phyloP scores from a whole-genome alignment of 176 grass and related monocot genomes.

The Olyra latifolia region DNA sequence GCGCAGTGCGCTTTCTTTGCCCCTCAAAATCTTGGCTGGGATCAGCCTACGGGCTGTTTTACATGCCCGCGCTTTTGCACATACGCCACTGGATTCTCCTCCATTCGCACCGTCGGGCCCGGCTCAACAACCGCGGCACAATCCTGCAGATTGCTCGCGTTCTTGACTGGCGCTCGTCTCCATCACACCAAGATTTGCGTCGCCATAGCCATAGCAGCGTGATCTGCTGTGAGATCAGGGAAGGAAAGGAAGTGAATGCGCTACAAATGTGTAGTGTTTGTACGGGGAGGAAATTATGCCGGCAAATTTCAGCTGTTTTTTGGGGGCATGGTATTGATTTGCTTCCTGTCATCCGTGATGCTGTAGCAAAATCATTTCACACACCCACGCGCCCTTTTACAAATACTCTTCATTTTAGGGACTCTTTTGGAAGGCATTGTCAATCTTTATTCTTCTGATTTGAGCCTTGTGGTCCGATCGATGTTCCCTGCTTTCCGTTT shows the following conservation, averaged over 20 bases:
- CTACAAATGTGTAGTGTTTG: too few species aligned
- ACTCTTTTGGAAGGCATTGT: too few species aligned
- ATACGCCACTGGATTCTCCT: not conserved
- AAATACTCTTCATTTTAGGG: too few species aligned
- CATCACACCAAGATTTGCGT: not conserved
- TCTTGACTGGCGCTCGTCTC: not conserved
- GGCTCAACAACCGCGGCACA: not conserved
- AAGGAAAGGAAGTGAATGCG: not conserved
- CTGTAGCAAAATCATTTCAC: too few species aligned
- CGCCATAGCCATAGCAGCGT: not conserved
- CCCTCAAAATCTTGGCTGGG: constrained; percentile 38
- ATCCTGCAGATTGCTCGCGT: not conserved
- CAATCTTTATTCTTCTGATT: too few species aligned
- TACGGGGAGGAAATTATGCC: too few species aligned
- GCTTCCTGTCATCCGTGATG: too few species aligned
- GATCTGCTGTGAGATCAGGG: not conserved
- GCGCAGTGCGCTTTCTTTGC: constrained; percentile 17
- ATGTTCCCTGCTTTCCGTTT: too few species aligned
- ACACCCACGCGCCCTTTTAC: too few species aligned
- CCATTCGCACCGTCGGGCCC: rapidly evolving
- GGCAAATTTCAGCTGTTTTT: too few species aligned
- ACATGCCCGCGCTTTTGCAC: constrained; percentile 1
- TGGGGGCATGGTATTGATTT: too few species aligned
- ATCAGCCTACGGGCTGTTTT: constrained; percentile 33
- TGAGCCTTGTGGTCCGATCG: too few species aligned